A percentile compares a stretch with the other conserved stretches of the same genome.
Evolutionary conservation across 2,329 filamentous ascomycete species (phyloP).

Genomic region (Grosmannia clavigera): DNA sequence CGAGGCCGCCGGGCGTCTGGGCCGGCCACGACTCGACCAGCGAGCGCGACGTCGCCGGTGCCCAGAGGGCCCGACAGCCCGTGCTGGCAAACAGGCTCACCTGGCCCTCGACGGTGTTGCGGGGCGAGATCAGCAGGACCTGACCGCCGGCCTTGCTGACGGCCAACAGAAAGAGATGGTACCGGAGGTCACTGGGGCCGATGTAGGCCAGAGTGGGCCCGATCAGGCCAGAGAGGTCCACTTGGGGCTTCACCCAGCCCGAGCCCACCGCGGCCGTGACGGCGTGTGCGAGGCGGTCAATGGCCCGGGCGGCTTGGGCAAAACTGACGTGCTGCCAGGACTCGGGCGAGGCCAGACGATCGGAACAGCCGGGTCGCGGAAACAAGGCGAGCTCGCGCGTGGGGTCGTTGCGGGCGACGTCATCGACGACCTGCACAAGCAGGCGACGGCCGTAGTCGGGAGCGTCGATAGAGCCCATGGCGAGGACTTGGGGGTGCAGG

Average conservation of each 20-base stretch:
- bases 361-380: background rate
- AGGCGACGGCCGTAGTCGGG: constrained; percentile 3
- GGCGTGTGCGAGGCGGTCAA: constrained; percentile 8
- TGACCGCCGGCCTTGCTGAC: constrained; percentile 21
- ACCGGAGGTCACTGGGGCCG: constrained; percentile 23
- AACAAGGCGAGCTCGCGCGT: background rate
- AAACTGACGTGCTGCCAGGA: constrained; percentile 1
- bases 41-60: constrained; percentile 15
- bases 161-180: constrained; percentile 15
- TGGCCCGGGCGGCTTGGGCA: constrained; percentile 6
- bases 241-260: constrained; percentile 8
- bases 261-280: background rate
- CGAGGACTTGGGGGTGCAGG: background rate
- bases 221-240: background rate
- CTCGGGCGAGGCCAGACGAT: background rate
- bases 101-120: constrained; percentile 32
- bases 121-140: constrained; percentile 21
- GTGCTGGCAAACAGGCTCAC: constrained; percentile 30
- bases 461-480: background rate
- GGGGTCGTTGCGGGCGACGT: constrained; percentile 2
- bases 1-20: constrained; percentile 4
- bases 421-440: constrained; percentile 6
- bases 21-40: background rate
- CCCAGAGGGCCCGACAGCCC: constrained; percentile 25
- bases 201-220: constrained; percentile 30